phyloP scores from a whole-genome alignment of 371 early-diverging fungal genomes.

The Sporodiniella umbellata region DNA sequence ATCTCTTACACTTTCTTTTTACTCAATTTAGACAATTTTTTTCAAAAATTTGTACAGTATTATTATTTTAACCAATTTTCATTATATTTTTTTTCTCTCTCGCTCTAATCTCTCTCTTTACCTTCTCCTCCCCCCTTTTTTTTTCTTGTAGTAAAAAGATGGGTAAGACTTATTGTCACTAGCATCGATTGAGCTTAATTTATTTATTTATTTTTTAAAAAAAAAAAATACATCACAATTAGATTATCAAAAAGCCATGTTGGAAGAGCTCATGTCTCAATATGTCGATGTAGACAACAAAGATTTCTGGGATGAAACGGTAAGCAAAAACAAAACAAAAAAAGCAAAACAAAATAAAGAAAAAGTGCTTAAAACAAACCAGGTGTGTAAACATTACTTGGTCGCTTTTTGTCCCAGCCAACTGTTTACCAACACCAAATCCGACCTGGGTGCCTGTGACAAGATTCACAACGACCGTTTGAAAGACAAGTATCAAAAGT shows the following conservation, averaged over 20 bases:
- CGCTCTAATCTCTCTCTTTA: no score
- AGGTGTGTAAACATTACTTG: constrained; percentile 86
- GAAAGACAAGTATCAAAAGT: constrained; percentile 68
- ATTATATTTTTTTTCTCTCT: no score
- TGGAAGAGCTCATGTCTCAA: constrained; percentile 80
- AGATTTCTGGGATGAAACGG: constrained; percentile 65
- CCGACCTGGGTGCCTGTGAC: constrained; percentile 73
- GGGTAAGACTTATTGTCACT: no score
- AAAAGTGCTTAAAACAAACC: constrained; percentile 5
- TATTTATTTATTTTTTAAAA: no score
- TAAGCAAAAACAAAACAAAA: constrained; percentile 20
- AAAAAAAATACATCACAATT: background rate
- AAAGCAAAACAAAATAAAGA: background rate
- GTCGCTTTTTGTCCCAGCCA: constrained; percentile 86
- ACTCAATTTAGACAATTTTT: no score
- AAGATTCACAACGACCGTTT: constrained; percentile 83
- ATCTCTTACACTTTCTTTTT: no score
- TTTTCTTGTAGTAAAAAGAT: no score
- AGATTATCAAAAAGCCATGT: constrained; percentile 72
- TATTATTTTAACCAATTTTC: no score
- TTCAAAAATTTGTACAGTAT: no score
- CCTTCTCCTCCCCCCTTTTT: no score
- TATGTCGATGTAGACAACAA: constrained; percentile 64
- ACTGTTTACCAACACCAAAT: constrained; percentile 86
- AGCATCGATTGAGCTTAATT: no score